Conservation (phyloP, 768 basidiomycete species). For the Hypsizygus marmoreus region DNA sequence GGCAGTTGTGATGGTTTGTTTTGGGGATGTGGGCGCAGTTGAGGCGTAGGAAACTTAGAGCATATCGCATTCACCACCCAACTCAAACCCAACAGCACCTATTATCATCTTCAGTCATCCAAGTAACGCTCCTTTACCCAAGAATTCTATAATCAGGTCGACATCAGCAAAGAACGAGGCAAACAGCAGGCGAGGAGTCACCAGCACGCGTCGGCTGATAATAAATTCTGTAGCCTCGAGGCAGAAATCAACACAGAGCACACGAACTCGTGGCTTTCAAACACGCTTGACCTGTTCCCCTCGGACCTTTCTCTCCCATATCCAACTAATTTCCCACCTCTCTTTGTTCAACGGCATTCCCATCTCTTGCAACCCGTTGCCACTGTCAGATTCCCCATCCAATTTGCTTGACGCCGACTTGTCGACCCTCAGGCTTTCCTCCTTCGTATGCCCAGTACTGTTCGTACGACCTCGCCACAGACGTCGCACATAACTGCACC, state of each 20-base stretch:
- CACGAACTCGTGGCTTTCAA: conserved; percentile 21
- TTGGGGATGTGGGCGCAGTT: conserved; percentile 5
- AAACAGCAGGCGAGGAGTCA: conserved; percentile 8
- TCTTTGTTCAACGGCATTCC: conserved; percentile 12
- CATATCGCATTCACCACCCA: conserved; percentile 7
- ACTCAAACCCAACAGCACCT: conserved; percentile 1
- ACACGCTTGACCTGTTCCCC: conserved; percentile 18
- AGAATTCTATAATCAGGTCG: conserved; percentile 14
- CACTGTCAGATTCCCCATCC: conserved; percentile 1
- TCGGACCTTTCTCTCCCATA: conserved; percentile 12
- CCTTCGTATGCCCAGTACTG: conserved; percentile 12
- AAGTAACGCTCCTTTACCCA: conserved; percentile 21
- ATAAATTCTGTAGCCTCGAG: conserved; percentile 26
- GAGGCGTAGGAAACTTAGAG: conserved; percentile 12
- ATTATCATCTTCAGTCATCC: conserved; percentile 10
- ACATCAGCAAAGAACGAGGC: conserved; percentile 10
- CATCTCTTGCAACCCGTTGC: conserved; percentile 1
- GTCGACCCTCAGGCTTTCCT: conserved; percentile 1
- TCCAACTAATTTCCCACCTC: conserved; percentile 9
- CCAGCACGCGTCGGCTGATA: conserved; percentile 19
- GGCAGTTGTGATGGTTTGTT: conserved; percentile 17
- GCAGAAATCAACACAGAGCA: conserved; percentile 18
- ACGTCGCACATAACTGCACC: conserved; percentile 23
- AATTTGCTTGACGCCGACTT: background rate
- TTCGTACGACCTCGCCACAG: conserved; percentile 15